A percentile compares a stretch with the other conserved stretches of the same genome.
These are phyloP conservation scores for Letharia lupina DNA, from an alignment of 495 filamentous ascomycete species.

Conservation along the genomic window DNA sequence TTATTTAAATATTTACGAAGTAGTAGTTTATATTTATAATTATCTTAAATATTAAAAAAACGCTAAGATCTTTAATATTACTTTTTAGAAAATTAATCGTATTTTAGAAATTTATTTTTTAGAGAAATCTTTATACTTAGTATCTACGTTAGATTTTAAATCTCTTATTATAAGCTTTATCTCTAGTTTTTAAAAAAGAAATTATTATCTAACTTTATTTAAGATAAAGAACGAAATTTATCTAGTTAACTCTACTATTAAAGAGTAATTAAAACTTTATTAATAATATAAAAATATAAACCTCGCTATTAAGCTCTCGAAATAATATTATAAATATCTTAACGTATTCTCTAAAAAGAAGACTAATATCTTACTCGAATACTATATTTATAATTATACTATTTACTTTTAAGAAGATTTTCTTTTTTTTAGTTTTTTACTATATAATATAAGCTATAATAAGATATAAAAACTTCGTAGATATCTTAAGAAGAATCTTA, in stretches of 20 bases:
- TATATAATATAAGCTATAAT: neutral
- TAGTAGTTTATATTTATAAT: neutral
- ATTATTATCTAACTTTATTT: neutral
- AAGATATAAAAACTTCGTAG: neutral
- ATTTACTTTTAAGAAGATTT: neutral
- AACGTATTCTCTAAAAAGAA: neutral
- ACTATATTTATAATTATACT: neutral
- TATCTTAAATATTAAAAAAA: neutral
- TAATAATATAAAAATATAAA: neutral
- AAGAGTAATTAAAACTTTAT: neutral
- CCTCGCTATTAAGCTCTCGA: neutral
- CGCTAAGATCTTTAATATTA: neutral
- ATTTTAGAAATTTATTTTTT: neutral
- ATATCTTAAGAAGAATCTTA: neutral
- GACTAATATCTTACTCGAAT: neutral
- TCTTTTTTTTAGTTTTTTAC: fast-evolving
- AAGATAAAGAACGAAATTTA: neutral
- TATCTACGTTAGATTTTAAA: neutral
- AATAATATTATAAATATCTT: neutral
- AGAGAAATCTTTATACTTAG: neutral
- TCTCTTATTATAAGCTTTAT: neutral
- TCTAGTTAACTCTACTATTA: neutral
- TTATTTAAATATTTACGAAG: neutral
- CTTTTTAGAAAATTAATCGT: neutral
- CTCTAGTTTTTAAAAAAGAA: neutral